Conservation (phyloP, 139 green algal genomes). For the Chlamydomonas sp. region DNA sequence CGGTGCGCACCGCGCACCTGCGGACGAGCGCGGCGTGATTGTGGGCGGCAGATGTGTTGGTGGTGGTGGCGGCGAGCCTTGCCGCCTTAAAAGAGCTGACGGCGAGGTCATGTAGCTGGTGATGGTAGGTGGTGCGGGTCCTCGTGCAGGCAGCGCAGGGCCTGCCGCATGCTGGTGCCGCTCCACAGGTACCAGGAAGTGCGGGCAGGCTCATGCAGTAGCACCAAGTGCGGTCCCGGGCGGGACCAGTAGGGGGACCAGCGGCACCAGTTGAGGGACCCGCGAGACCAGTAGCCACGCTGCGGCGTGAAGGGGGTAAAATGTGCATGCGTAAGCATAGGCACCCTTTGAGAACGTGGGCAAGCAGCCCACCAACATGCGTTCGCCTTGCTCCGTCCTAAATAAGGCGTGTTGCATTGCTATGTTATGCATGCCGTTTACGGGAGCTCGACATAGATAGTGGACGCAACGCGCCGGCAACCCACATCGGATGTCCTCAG, state of each 20-base stretch:
- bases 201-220: not conserved
- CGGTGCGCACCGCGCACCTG: too few relatives aligned
- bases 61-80: too few relatives aligned
- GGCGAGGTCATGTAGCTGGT: not conserved
- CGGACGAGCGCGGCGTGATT: too few relatives aligned
- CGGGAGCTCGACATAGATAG: too few relatives aligned
- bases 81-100: too few relatives aligned
- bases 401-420: too few relatives aligned
- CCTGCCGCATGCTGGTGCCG: not conserved
- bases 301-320: not conserved
- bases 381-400: too few relatives aligned
- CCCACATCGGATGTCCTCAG: not conserved
- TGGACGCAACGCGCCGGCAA: not conserved
- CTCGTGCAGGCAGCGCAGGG: not conserved
- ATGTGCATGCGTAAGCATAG: not conserved
- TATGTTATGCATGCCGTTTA: too few relatives aligned
- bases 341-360: not conserved
- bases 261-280: too few relatives aligned
- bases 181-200: not conserved
- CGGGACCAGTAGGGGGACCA: too few relatives aligned
- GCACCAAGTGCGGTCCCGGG: not conserved
- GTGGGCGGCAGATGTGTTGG: not conserved
- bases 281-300: slow-evolving; percentile 34
- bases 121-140: not conserved
- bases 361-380: too few relatives aligned